phyloP scores from a whole-genome alignment of 306 rosid species.

The Rubus idaeus region DNA sequence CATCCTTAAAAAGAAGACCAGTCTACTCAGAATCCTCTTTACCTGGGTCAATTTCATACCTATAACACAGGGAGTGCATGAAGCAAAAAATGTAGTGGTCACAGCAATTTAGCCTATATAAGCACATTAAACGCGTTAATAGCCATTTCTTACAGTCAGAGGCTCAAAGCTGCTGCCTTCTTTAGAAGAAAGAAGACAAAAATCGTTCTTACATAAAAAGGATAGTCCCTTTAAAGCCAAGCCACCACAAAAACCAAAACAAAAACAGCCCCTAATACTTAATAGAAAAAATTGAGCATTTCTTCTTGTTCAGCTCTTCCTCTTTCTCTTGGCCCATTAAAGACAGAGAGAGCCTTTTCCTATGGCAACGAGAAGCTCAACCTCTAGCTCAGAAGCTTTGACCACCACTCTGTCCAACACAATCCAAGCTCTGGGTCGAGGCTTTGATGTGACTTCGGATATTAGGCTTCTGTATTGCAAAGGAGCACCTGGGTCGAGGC shows the following conservation, averaged over 20 bases:
- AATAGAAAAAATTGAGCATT: neutral
- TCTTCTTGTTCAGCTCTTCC: neutral
- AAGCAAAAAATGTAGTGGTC: neutral
- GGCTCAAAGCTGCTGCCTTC: conserved; percentile 44
- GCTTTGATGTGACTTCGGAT: conserved; percentile 95
- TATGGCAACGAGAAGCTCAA: conserved; percentile 37
- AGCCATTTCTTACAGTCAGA: conserved; percentile 48
- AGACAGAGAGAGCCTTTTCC: conserved; percentile 19
- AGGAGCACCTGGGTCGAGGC: conserved; percentile 89
- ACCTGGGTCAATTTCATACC: neutral
- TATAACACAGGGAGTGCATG: neutral
- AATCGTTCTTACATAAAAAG: neutral
- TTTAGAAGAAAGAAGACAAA: conserved; percentile 27
- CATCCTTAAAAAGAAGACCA: conserved; percentile 1
- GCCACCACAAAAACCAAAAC: conserved; percentile 16
- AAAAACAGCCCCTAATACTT: neutral
- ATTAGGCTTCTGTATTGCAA: conserved; percentile 91
- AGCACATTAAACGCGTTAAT: conserved; percentile 47
- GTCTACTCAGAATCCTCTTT: conserved; percentile 39
- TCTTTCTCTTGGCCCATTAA: conserved; percentile 16
- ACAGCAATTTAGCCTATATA: neutral
- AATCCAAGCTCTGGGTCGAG: conserved; percentile 93
- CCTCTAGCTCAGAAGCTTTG: conserved; percentile 54
- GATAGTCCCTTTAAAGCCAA: conserved; percentile 15
- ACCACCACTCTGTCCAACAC: conserved; percentile 66